A percentile compares a stretch with the other conserved stretches of the same genome.
Evolutionary conservation across 2,329 filamentous ascomycete genomes (phyloP).

Genomic region (Aspergillus sp.): DNA sequence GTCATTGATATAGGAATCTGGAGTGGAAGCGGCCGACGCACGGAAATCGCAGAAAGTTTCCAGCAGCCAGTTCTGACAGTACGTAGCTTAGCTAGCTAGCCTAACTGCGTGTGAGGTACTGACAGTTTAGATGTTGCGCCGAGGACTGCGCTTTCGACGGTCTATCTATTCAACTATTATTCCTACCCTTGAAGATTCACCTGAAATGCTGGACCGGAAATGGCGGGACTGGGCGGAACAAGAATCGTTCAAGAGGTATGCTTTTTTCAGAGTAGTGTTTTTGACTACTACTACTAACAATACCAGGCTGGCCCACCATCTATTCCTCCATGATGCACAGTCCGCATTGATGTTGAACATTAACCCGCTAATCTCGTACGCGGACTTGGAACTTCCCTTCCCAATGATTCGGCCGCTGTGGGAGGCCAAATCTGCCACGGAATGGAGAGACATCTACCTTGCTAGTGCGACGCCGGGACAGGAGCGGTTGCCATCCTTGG

Average conservation of each 20-base stretch:
- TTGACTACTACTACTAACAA: not conserved
- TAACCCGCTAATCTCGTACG: conserved; percentile 66
- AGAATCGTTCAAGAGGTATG: conserved; percentile 65
- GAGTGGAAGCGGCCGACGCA: conserved; percentile 60
- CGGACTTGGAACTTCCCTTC: conserved; percentile 66
- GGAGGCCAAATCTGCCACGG: conserved; percentile 61
- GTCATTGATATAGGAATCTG: conserved; percentile 56
- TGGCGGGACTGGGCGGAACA: conserved; percentile 65
- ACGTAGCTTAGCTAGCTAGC: not conserved
- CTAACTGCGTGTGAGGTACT: not conserved
- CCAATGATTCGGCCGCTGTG: conserved; percentile 64
- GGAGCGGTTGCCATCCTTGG: conserved; percentile 37
- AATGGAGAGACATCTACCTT: conserved; percentile 65
- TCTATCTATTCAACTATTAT: conserved; percentile 54
- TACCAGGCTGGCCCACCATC: conserved; percentile 58
- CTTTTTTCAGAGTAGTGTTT: too few relatives aligned
- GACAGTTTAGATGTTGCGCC: conserved; percentile 50
- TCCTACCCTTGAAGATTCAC: conserved; percentile 56
- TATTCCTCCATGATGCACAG: conserved; percentile 66
- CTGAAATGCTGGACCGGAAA: conserved; percentile 59
- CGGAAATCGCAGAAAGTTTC: conserved; percentile 61
- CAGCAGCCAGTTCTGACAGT: conserved; percentile 53
- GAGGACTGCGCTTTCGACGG: conserved; percentile 60
- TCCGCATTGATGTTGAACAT: conserved; percentile 66
- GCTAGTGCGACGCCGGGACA: conserved; percentile 20